Conservation (phyloP, 2,329 filamentous ascomycete genomes). For the Celoporthe dispersa region DNA sequence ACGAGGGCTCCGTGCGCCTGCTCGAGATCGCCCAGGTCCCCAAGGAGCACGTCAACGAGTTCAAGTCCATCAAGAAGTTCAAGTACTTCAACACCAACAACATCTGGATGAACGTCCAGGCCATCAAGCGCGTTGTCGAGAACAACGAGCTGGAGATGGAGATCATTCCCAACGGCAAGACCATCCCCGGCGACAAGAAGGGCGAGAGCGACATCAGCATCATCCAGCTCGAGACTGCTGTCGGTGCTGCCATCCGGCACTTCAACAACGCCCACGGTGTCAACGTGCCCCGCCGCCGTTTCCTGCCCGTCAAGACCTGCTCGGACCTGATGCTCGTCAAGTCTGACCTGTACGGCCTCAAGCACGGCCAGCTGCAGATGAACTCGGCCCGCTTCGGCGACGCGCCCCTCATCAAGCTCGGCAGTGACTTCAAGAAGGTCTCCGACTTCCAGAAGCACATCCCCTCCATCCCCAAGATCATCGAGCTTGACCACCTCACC, state of each 20-base stretch:
- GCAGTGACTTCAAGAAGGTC: slow-evolving; percentile 99
- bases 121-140: slow-evolving; percentile 98
- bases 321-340: slow-evolving; percentile 99
- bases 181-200: slow-evolving; percentile 98
- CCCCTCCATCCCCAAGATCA: slow-evolving; percentile 84
- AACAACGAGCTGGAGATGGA: slow-evolving; percentile 99
- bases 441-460: slow-evolving; percentile 93
- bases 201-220: slow-evolving; percentile 98
- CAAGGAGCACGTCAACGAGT: slow-evolving; percentile 99
- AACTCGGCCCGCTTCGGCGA: slow-evolving; percentile 96
- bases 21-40: slow-evolving; percentile 99
- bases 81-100: slow-evolving; percentile 99
- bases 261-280: slow-evolving; percentile 99
- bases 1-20: slow-evolving; percentile 93
- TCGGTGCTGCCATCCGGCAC: slow-evolving; percentile 97
- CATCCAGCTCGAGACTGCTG: slow-evolving; percentile 96
- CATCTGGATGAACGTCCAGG: slow-evolving; percentile 98
- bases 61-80: slow-evolving; percentile 99
- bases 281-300: slow-evolving; percentile 95
- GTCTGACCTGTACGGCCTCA: slow-evolving; percentile 97
- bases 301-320: slow-evolving; percentile 99
- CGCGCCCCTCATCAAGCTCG: slow-evolving; percentile 97
- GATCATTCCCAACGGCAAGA: slow-evolving; percentile 99
- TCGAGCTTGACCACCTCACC: slow-evolving; percentile 92
- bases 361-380: slow-evolving; percentile 97